A percentile compares a stretch with the other conserved stretches of the same genome.
Evolutionary conservation across 2,329 filamentous ascomycete genomes (phyloP).

Genomic region (Chalaropsis ovoidea): DNA sequence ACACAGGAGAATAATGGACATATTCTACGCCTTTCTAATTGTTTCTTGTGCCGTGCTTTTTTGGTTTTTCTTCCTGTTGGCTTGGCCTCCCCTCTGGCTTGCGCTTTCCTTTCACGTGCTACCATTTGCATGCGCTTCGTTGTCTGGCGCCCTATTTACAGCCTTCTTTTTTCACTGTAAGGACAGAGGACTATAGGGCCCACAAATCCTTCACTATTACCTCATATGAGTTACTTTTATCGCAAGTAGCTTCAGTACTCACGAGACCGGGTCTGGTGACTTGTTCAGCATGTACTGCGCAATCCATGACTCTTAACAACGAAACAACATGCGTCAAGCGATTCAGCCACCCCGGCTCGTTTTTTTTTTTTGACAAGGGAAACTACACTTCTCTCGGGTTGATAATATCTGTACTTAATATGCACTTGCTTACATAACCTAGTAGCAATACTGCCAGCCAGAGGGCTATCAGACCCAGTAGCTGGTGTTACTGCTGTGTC

Average conservation of each 20-base stretch:
- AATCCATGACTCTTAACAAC: neutral
- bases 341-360: neutral
- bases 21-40: neutral
- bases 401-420: no score
- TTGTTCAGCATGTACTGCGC: neutral
- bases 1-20: neutral
- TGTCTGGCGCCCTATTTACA: neutral
- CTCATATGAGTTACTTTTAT: neutral
- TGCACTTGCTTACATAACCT: no score
- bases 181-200: neutral
- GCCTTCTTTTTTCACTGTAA: neutral
- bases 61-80: neutral
- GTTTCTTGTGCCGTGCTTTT: neutral
- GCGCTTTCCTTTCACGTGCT: neutral
- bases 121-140: no score
- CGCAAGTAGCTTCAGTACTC: neutral
- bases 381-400: neutral
- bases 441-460: no score
- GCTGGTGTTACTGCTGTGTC: neutral
- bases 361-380: neutral
- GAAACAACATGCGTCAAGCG: neutral
- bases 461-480: no score
- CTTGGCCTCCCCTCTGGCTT: neutral
- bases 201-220: neutral
- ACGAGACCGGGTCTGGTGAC: neutral